These are phyloP conservation scores for Plasmodium vivax DNA, from an alignment of 169 alveolate species.

Conservation along the genomic window DNA sequence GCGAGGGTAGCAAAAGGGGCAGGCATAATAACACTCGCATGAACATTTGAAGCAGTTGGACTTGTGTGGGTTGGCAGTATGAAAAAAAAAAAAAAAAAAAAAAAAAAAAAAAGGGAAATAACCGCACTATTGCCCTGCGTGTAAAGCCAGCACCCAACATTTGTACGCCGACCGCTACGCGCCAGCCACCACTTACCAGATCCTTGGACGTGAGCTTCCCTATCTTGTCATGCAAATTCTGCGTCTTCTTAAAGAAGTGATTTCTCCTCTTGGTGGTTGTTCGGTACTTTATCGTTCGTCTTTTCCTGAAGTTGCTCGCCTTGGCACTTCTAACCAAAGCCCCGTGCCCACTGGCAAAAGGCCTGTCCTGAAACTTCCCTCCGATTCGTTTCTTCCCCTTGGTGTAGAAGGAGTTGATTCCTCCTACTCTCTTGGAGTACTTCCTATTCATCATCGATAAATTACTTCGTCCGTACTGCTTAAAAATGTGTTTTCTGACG, in stretches of 20 bases:
- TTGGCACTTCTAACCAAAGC: background rate
- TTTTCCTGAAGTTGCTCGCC: conserved; percentile 14
- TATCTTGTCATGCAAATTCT: conserved; percentile 55
- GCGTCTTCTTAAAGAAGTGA: conserved; percentile 22
- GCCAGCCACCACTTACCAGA: conserved; percentile 11
- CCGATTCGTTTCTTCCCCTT: conserved; percentile 26
- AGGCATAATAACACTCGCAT: background rate
- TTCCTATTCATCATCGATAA: conserved; percentile 71
- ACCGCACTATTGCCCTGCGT: background rate
- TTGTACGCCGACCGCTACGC: background rate
- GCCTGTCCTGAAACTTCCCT: conserved; percentile 12
- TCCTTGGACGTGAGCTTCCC: conserved; percentile 69
- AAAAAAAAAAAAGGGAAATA: too few relatives aligned
- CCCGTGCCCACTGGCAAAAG: conserved; percentile 2
- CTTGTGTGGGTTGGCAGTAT: background rate
- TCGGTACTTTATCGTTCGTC: conserved; percentile 12
- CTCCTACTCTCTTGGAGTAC: conserved; percentile 14
- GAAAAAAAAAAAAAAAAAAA: too few relatives aligned
- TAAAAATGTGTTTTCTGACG: conserved; percentile 65
- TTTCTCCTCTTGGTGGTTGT: conserved; percentile 22
- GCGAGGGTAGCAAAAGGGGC: background rate
- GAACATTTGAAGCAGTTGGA: background rate
- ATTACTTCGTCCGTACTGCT: conserved; percentile 62
- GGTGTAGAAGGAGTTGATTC: conserved; percentile 3
- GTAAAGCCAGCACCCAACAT: background rate